These are phyloP conservation scores for Actinidia polygama DNA, from an alignment of 179 eudicot genomes.

Conservation along the genomic window DNA sequence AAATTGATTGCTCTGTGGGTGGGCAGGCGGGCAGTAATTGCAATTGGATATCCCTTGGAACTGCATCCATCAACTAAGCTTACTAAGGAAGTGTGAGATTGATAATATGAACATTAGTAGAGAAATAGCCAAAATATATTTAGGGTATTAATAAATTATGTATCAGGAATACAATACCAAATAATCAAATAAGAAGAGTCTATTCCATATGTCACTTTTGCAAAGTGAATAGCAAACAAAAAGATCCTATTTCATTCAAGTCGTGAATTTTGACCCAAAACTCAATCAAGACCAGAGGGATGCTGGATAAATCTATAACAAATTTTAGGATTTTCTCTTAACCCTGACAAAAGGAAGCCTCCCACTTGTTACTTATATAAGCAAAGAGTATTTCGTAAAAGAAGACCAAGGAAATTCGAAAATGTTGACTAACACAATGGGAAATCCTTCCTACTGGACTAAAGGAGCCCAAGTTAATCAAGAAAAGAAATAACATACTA, in stretches of 20 bases:
- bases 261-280: neutral
- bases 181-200: too few species aligned
- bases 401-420: neutral
- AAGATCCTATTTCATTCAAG: neutral
- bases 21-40: too few species aligned
- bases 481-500: slow-evolving; percentile 4
- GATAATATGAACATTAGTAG: too few species aligned
- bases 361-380: neutral
- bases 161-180: too few species aligned
- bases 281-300: neutral
- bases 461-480: neutral
- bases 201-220: too few species aligned
- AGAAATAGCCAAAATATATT: too few species aligned
- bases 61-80: too few species aligned
- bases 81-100: too few species aligned
- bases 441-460: neutral
- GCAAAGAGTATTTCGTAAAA: neutral
- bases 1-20: too few species aligned
- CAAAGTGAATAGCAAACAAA: neutral
- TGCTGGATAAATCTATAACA: neutral
- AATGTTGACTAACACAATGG: neutral
- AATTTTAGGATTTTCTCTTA: neutral
- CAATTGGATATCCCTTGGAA: too few species aligned
- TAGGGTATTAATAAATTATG: too few species aligned
- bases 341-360: neutral